A percentile compares a stretch with the other conserved stretches of the same genome.
Conservation (phyloP, 768 basidiomycete species). For the Gautieria morchelliformis region DNA sequence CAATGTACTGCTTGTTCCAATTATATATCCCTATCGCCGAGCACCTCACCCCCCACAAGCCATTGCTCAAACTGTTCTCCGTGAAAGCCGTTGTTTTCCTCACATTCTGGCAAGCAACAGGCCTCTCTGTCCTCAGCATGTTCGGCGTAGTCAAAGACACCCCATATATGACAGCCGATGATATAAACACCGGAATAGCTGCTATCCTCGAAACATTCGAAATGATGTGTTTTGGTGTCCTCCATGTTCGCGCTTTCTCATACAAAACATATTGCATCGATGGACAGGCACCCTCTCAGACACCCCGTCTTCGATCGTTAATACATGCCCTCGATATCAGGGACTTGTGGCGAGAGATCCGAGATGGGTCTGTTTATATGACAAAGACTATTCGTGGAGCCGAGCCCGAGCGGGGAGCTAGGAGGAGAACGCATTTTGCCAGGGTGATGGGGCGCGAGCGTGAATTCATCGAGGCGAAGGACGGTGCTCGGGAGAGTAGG, state of each 20-base stretch:
- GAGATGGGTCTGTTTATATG: slow-evolving; percentile 49
- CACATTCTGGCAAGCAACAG: slow-evolving; percentile 68
- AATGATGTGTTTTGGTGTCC: slow-evolving; percentile 65
- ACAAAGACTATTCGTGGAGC: slow-evolving; percentile 40
- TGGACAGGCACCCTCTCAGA: slow-evolving; percentile 24
- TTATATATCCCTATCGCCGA: slow-evolving; percentile 50
- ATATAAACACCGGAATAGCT: slow-evolving; percentile 62
- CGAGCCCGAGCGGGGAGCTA: slow-evolving; percentile 40
- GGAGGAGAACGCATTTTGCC: slow-evolving; percentile 26
- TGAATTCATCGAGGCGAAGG: slow-evolving; percentile 1
- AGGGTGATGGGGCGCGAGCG: slow-evolving; percentile 11
- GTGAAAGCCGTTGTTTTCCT: slow-evolving; percentile 71
- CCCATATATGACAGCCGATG: slow-evolving; percentile 60
- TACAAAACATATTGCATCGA: slow-evolving; percentile 49
- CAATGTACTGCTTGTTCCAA: slow-evolving; percentile 73
- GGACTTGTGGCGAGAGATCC: slow-evolving; percentile 57
- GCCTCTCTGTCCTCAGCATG: slow-evolving; percentile 46
- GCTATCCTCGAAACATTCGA: slow-evolving; percentile 64
- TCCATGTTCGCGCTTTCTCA: slow-evolving; percentile 66
- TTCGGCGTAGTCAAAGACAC: slow-evolving; percentile 57
- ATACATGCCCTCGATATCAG: slow-evolving; percentile 59
- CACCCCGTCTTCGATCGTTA: slow-evolving; percentile 48
- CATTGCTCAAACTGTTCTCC: slow-evolving; percentile 58
- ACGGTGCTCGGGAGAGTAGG: neutral
- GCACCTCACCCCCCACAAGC: slow-evolving; percentile 47